Conservation (phyloP, 2,329 filamentous ascomycete genomes). For the Fusarium sororula region DNA sequence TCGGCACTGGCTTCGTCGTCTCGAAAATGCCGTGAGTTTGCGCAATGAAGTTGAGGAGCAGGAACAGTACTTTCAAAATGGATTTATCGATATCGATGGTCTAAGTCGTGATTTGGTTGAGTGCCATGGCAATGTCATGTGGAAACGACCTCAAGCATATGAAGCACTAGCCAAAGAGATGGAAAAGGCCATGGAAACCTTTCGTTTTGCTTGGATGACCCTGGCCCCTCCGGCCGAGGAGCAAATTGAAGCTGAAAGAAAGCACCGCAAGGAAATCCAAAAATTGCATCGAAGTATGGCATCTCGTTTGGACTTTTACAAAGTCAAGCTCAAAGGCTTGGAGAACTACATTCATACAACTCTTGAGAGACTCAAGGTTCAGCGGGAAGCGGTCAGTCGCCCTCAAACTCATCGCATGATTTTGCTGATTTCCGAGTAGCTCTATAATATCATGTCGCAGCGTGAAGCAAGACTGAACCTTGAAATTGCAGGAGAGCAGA, state of each 20-base stretch:
- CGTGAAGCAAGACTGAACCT: conserved; percentile 71
- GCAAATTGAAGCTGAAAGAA: conserved; percentile 39
- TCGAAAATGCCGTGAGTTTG: conserved; percentile 70
- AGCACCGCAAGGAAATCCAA: conserved; percentile 48
- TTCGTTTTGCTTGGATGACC: conserved; percentile 44
- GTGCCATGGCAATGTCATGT: conserved; percentile 69
- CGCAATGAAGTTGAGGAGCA: conserved; percentile 66
- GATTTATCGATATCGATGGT: conserved; percentile 65
- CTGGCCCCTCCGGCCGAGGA: conserved; percentile 27
- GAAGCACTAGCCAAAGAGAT: conserved; percentile 62
- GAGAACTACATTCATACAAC: conserved; percentile 72
- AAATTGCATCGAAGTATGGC: conserved; percentile 63
- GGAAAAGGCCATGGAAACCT: conserved; percentile 57
- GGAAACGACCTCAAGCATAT: conserved; percentile 71
- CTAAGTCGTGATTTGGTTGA: conserved; percentile 71
- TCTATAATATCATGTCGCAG: conserved; percentile 74
- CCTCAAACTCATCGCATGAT: conserved; percentile 7
- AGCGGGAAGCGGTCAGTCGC: conserved; percentile 64
- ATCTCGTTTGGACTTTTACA: conserved; percentile 67
- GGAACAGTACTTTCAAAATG: conserved; percentile 63
- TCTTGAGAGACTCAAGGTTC: conserved; percentile 67
- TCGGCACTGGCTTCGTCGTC: conserved; percentile 67
- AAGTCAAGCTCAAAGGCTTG: conserved; percentile 67
- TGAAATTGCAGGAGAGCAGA: conserved; percentile 69
- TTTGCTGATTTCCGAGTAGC: conserved; percentile 48